Percentiles rank a stretch among this genome's conserved stretches.
These are phyloP conservation scores for Agaricus subrufescens DNA, from an alignment of 768 basidiomycete species.

Conservation along the genomic window DNA sequence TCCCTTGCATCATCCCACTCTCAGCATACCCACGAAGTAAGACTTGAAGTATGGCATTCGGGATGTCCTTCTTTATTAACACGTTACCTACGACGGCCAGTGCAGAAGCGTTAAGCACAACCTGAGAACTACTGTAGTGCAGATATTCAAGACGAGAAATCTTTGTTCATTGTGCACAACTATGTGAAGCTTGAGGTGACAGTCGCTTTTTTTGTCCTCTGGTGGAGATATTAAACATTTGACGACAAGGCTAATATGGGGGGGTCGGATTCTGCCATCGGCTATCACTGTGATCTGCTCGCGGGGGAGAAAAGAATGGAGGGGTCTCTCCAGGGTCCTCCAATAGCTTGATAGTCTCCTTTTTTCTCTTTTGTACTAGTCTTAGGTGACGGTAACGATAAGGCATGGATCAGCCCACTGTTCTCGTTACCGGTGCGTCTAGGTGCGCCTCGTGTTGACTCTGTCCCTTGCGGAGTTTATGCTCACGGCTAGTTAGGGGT, in stretches of 20 bases:
- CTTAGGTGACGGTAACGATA: too few relatives aligned
- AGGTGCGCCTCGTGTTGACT: slow-evolving; percentile 35
- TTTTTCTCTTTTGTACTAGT: too few relatives aligned
- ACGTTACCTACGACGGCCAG: slow-evolving; percentile 44
- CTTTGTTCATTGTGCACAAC: slow-evolving; percentile 38
- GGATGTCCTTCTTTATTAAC: background rate
- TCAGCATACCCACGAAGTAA: slow-evolving; percentile 68
- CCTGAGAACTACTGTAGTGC: slow-evolving; percentile 42
- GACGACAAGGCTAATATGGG: too few relatives aligned
- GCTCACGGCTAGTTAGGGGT: slow-evolving; percentile 29
- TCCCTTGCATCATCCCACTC: slow-evolving; percentile 55
- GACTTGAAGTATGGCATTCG: slow-evolving; percentile 13
- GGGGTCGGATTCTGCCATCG: too few relatives aligned
- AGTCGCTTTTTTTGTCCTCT: too few relatives aligned
- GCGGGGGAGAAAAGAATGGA: too few relatives aligned
- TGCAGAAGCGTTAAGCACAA: slow-evolving; percentile 40
- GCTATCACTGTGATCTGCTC: too few relatives aligned
- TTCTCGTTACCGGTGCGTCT: slow-evolving; percentile 85
- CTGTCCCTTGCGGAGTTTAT: slow-evolving; percentile 8
- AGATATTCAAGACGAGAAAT: slow-evolving; percentile 24
- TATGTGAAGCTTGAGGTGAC: slow-evolving; percentile 28
- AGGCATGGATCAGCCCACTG: too few relatives aligned
- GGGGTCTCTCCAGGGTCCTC: too few relatives aligned
- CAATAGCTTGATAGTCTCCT: too few relatives aligned
- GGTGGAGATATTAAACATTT: too few relatives aligned